These are phyloP conservation scores for Canavalia gladiata DNA, from an alignment of 306 rosid species.

Conservation along the genomic window DNA sequence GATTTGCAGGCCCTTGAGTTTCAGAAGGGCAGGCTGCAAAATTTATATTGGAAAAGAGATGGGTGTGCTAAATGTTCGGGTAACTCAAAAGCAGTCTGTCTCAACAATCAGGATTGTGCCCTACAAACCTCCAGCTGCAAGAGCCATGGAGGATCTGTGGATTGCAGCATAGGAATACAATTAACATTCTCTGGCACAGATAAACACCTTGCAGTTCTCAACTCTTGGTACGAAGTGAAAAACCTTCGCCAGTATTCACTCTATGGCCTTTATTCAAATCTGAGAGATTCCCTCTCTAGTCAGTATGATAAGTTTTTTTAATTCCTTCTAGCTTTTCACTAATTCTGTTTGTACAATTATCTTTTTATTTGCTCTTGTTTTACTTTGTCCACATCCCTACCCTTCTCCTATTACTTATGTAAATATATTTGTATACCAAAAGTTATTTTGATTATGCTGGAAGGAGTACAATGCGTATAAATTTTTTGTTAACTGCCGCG, in stretches of 20 bases:
- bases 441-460: constrained; percentile 36
- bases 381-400: constrained; percentile 3
- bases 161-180: constrained; percentile 91
- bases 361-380: constrained; percentile 41
- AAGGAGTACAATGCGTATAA: constrained; percentile 9
- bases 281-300: constrained; percentile 81
- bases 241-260: constrained; percentile 94
- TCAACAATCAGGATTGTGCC: constrained; percentile 85
- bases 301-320: constrained; percentile 78
- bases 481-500: constrained; percentile 7
- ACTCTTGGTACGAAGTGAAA: constrained; percentile 97
- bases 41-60: constrained; percentile 86
- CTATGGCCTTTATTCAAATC: constrained; percentile 76
- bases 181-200: constrained; percentile 96
- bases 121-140: constrained; percentile 74
- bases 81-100: constrained; percentile 72
- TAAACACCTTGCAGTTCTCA: constrained; percentile 80
- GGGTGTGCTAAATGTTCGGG: constrained; percentile 79
- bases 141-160: constrained; percentile 71
- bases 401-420: not conserved
- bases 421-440: constrained; percentile 45
- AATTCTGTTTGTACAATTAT: constrained; percentile 39
- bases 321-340: constrained; percentile 42
- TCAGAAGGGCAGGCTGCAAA: constrained; percentile 86
- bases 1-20: constrained; percentile 81